These are phyloP conservation scores for Astragalus glycyphyllos DNA, from an alignment of 306 rosid genomes.

Conservation along the genomic window DNA sequence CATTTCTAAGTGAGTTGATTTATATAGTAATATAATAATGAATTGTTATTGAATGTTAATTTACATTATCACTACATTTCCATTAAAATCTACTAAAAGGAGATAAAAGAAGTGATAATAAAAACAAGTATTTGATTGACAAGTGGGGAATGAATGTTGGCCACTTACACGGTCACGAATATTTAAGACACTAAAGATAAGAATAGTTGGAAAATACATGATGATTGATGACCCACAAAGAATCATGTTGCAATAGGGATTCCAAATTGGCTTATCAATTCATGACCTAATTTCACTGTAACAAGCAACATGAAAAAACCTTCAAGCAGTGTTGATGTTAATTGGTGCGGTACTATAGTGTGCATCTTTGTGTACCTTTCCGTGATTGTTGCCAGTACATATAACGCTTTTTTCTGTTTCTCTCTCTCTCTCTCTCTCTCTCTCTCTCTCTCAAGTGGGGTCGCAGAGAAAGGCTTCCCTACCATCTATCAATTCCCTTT, in stretches of 20 bases:
- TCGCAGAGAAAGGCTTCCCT: slow-evolving; percentile 37
- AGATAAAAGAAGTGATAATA: no score
- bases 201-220: slow-evolving; percentile 5
- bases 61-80: no score
- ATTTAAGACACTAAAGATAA: slow-evolving; percentile 3
- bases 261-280: slow-evolving; percentile 34
- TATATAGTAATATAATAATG: no score
- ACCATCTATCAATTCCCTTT: slow-evolving; percentile 16
- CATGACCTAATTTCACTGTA: slow-evolving; percentile 63
- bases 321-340: neutral
- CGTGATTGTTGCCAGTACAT: slow-evolving; percentile 55
- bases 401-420: slow-evolving; percentile 13
- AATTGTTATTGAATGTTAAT: no score
- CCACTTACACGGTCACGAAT: neutral
- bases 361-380: slow-evolving; percentile 51
- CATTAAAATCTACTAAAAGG: no score
- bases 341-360: slow-evolving; percentile 40
- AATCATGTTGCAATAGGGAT: slow-evolving; percentile 24
- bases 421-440: neutral
- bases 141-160: slow-evolving; percentile 26
- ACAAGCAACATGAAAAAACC: neutral
- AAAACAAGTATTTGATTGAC: neutral
- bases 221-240: slow-evolving; percentile 44
- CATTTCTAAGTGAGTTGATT: no score
- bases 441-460: slow-evolving; percentile 3